Evolutionary conservation across 176 grass and related monocot genomes (phyloP).

Genomic region (Carex kokanica): DNA sequence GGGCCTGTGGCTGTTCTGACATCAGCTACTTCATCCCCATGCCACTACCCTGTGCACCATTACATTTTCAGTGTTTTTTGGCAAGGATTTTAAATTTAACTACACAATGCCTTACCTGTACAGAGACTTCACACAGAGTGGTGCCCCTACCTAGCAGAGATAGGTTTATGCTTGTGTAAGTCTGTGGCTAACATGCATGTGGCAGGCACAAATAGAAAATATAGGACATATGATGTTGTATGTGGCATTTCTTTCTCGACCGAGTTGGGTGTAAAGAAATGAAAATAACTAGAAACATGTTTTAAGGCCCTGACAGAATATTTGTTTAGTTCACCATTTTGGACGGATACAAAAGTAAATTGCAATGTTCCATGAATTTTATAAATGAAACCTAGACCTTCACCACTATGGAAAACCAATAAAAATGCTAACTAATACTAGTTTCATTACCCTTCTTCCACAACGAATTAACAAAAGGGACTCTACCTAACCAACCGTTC

Average conservation of each 20-base stretch:
- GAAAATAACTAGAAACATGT: neutral
- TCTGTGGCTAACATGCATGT: neutral
- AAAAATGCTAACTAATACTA: neutral
- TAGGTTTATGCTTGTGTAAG: too few relatives aligned
- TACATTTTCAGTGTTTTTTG: too few relatives aligned
- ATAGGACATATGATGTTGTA: neutral
- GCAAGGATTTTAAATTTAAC: neutral
- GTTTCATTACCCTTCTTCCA: neutral
- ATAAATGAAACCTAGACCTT: neutral
- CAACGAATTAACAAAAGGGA: conserved; percentile 20
- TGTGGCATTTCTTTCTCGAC: neutral
- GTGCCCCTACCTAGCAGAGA: too few relatives aligned
- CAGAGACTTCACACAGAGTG: too few relatives aligned
- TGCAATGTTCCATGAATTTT: neutral
- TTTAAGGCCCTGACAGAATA: neutral
- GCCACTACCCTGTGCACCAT: too few relatives aligned
- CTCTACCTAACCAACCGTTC: conserved; percentile 1
- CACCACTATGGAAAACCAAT: neutral
- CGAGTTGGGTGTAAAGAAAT: neutral
- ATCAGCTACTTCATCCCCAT: neutral
- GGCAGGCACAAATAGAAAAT: neutral
- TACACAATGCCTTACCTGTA: neutral
- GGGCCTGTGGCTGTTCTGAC: neutral
- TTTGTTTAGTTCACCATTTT: neutral
- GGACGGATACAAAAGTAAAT: neutral